Conservation (phyloP, 805 yeast species). For the Teunomyces atbi region DNA sequence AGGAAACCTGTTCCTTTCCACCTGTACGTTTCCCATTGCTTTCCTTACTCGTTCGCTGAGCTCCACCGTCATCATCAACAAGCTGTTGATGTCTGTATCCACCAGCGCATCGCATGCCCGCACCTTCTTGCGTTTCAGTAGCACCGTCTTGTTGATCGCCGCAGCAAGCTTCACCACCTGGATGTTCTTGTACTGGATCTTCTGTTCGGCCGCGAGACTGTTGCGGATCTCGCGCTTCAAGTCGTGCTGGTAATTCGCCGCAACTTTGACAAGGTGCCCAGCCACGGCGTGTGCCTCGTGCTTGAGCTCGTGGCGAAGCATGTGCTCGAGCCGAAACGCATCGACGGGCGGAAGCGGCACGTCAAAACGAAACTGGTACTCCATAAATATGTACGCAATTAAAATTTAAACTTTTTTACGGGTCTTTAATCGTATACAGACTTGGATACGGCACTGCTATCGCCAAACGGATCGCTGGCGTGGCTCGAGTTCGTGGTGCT, state of each 20-base stretch:
- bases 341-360: conserved; percentile 26
- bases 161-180: conserved; percentile 26
- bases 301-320: conserved; percentile 22
- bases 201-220: conserved; percentile 37
- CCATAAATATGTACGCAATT: conserved; percentile 1
- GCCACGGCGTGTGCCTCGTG: conserved; percentile 31
- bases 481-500: conserved; percentile 25
- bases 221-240: conserved; percentile 32
- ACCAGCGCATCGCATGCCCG: conserved; percentile 1
- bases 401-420: too few species aligned
- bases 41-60: conserved; percentile 12
- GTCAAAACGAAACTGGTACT: conserved; percentile 13
- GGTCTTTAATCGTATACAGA: conserved; percentile 19
- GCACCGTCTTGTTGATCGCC: neutral
- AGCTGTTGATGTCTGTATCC: conserved; percentile 8
- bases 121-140: conserved; percentile 7
- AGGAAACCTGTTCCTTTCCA: neutral
- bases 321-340: conserved; percentile 29
- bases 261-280: conserved; percentile 24
- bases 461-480: conserved; percentile 41
- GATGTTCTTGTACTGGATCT: conserved; percentile 40
- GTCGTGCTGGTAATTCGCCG: conserved; percentile 35
- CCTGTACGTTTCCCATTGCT: neutral
- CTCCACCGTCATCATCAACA: conserved; percentile 8
- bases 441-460: conserved; percentile 18